Evolutionary conservation across 2,329 filamentous ascomycete genomes (phyloP), one percentile per base, ranked within the genome.

Genomic region (Trichoderma harzianum): DNA sequence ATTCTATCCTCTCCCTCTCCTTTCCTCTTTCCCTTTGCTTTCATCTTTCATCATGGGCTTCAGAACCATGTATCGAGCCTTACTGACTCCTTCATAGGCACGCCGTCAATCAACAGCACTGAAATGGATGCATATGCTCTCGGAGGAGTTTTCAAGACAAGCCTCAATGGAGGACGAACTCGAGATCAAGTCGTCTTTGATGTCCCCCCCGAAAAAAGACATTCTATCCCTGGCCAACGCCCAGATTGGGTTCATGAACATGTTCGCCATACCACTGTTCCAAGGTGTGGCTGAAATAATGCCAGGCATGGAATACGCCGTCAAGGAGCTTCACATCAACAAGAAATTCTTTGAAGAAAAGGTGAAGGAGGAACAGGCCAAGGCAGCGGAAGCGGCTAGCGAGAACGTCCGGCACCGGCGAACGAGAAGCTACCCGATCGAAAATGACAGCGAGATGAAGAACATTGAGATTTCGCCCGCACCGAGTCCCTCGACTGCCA

Each of bases 221-320:
- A 86, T 92, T 36, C 85, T 94, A 73, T 95, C 95, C 70, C 86
- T 98, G 68, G 93, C 90, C 74, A 94, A 93, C 75, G 92, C 94
- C 8, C 96, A 99, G 82, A 92, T 98, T 69, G 92, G 93, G 28
- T 99, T 99, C 82, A 98, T 98, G 93, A 96, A 94, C 75, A 89
- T 98, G 77, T 98, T 98, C 80, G 96, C 95, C 18, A 90, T 95
- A 63, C 96, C 96, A 1, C 87, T 99, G 0, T 99, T 99, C 79
- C 90, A 94, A 78, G 93, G 92, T 8, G 91, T 98, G 8, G 90
- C 93, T 34, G 93, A 97, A 76, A 88, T 98, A 43, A 87, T 98
- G 78, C 95, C 96, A 2, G 89, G 88, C 26, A 93, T 98, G 90
- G 85, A 86, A 65, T 98, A 97, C 80, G 93, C 92, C 14, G 91